These are phyloP conservation scores for Ceratocystis alfenasii DNA, from an alignment of 2,329 filamentous ascomycete genomes.

Conservation along the genomic window DNA sequence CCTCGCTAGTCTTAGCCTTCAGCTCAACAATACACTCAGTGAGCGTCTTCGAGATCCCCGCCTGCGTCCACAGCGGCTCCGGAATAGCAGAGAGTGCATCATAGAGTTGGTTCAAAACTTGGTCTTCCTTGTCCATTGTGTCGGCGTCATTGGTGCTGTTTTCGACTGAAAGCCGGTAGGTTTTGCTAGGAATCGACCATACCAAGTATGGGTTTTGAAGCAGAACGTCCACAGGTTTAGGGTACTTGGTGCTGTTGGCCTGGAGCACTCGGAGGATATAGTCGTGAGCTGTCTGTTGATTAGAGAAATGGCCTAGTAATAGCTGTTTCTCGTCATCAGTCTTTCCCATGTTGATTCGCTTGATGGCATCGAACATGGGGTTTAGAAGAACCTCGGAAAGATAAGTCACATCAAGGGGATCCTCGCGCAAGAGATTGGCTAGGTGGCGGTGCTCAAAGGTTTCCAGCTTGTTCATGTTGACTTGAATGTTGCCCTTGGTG, in stretches of 20 bases:
- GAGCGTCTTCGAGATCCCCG: constrained; percentile 26
- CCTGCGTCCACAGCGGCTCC: constrained; percentile 24
- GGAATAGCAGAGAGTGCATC: constrained; percentile 25
- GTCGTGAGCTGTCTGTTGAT: constrained; percentile 6
- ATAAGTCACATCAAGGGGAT: constrained; percentile 19
- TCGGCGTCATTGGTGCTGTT: not conserved
- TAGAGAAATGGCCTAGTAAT: not conserved
- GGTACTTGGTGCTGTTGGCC: constrained; percentile 19
- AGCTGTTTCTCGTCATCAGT: not conserved
- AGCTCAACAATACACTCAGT: constrained; percentile 2
- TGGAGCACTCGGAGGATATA: constrained; percentile 21
- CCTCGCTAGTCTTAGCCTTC: not conserved
- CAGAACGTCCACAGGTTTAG: constrained; percentile 23
- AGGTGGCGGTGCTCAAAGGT: constrained; percentile 63
- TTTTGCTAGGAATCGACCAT: constrained; percentile 29
- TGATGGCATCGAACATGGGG: constrained; percentile 20
- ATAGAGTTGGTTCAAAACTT: constrained; percentile 19
- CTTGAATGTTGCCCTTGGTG: constrained; percentile 78
- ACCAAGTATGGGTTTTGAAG: constrained; percentile 32
- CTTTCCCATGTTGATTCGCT: not conserved
- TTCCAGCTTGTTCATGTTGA: constrained; percentile 66
- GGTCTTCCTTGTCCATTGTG: not conserved
- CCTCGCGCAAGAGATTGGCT: constrained; percentile 28
- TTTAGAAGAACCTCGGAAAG: constrained; percentile 22
- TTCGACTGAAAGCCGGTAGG: constrained; percentile 25